Base-by-base conservation (phyloP, 345 rosid genomes). In the Erucastrum elatum region DNA sequence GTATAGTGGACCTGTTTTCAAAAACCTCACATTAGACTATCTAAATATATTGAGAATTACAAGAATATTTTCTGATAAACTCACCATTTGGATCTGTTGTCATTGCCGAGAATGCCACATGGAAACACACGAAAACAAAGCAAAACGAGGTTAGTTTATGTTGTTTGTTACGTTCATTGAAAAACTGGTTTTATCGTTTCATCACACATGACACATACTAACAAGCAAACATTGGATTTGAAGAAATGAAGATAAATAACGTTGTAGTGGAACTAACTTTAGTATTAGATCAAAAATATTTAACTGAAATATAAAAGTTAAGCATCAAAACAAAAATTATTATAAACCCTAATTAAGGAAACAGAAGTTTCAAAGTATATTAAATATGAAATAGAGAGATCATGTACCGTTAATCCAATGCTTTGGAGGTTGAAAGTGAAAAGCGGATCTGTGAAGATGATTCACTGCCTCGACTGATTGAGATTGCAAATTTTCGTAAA, bases 321-420 rank as follows among this genome's bases (percentile, higher is more conserved):
- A 37, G 33, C 26, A 55, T 31, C 25, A 70, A 58, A 70, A 26
- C 25, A 2, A 75, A 49, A 66, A 55, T 62, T 62, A 35, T 37
- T 39, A 31, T 30, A 39, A 46, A 25, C 33, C 8, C 64, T 60
- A 60, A 27, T 27, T 27, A 55, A 17, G 0, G 5, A 41, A 30
- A 44, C 13, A 65, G 1, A 63, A 0, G 34, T 25, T 31, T 34
- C 2, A 6, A n/a, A 46, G 21, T 46, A 60, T 59, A 44, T 13
- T 17, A 6, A 12, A 44, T 77, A 6, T 34, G n/a, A 33, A 26
- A 63, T 25, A 31, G 7, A 65, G 51, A 27, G 69, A 76, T 65
- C 21, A 72, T 10, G 41, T 87, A 94, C 97, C 98, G 51, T 92
- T 94, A 77, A 90, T 90, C 98, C 98, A 94, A 74, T 94, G 80